Percentiles rank a stretch among this genome's conserved stretches.
phyloP scores from a whole-genome alignment of 768 basidiomycete genomes.

The Pleurotus tuoliensis region DNA sequence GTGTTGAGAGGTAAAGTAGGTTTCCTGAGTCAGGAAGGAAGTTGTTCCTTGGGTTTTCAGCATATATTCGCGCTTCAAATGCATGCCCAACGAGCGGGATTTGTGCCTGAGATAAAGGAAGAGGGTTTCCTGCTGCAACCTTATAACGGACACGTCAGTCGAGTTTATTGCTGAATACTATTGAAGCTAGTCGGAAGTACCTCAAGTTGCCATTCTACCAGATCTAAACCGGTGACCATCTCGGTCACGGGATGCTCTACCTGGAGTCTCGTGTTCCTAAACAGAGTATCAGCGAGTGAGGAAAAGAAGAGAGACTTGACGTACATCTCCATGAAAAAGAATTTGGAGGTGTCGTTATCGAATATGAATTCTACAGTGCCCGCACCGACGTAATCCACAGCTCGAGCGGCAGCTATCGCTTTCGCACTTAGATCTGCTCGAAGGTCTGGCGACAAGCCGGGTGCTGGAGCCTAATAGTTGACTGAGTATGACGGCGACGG shows the following conservation, averaged over 20 bases:
- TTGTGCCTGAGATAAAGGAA: conserved; percentile 71
- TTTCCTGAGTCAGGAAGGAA: conserved; percentile 90
- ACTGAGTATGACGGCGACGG: background rate
- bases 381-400: conserved; percentile 88
- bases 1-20: conserved; percentile 78
- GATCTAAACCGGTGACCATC: conserved; percentile 91
- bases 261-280: conserved; percentile 80
- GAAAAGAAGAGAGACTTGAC: conserved; percentile 17
- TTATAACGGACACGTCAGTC: conserved; percentile 20
- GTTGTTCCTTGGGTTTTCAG: conserved; percentile 89
- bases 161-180: background rate
- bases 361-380: conserved; percentile 98
- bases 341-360: conserved; percentile 81
- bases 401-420: conserved; percentile 88
- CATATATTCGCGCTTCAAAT: conserved; percentile 94
- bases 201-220: conserved; percentile 95
- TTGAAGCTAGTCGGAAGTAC: conserved; percentile 26
- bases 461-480: conserved; percentile 73
- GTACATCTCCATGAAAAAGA: conserved; percentile 96
- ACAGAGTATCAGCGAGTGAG: background rate
- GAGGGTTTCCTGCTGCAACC: conserved; percentile 86
- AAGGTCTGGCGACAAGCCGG: conserved; percentile 75
- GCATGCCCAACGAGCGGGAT: conserved; percentile 91
- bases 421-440: conserved; percentile 80
- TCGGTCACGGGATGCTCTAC: conserved; percentile 94